Base-by-base conservation (phyloP, 768 basidiomycete genomes). In the Panaeolus cyanescens region DNA sequence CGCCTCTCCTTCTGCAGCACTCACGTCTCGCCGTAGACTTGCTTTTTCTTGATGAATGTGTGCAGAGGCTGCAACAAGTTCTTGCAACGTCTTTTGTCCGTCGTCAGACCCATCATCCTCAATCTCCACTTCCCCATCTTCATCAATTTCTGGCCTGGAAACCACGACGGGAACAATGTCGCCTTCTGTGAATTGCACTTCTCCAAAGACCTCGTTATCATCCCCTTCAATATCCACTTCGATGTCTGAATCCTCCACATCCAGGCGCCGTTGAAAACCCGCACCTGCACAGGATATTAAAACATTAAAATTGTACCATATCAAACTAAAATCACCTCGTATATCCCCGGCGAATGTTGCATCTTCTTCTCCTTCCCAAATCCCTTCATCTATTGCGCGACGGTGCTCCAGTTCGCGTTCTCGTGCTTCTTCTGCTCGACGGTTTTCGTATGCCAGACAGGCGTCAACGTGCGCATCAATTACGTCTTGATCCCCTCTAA, bases 171-270 rank as follows among this genome's bases (percentile, higher is more conserved):
- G 77, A 12, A 90, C 73, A 32, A 93, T 76, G 66, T 93, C 92
- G 2, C 79, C 80, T 71, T 93, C 91, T 9, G 86, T 88, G 70
- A 94, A 94, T 68, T 94, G 92, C 0, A 83, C 79, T 17, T 83
- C 82, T 1, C 92, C 92, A 67, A 85, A 94, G 1, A 81, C 67
- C 3, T 70, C 81, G 58, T 86, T 80, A 68, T 92, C 91, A 59
- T 90, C 90, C 2, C 92, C 91, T 59, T 92, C 92, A 9, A 93
- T 77, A 60, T 94, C 92, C 9, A 93, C 79, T 50, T 92, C 92
- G 17, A 90, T 91, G 31, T 94, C 92, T 2, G 90, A 81, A 61
- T 92, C 91, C 61, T 80, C 75, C 17, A 81, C 77, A n/a, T 79
- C 71, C 62, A 85, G 77, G 37, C 89, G 86, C 8, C 85, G 80